A percentile compares a stretch with the other conserved stretches of the same genome.
Conservation (phyloP, 192 early-diverging fungal species). For the Linnemannia schmuckeri region DNA sequence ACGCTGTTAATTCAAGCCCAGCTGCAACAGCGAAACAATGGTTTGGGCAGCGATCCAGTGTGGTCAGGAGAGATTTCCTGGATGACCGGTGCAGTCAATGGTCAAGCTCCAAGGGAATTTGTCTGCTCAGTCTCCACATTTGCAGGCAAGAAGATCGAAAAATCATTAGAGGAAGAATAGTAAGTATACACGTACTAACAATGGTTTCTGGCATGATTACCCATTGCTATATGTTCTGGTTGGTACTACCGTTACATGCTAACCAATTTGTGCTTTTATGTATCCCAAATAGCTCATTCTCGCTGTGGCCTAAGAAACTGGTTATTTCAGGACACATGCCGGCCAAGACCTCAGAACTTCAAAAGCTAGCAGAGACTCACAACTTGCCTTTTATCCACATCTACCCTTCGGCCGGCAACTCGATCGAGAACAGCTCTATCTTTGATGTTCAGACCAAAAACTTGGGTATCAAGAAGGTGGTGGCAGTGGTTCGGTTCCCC, state of each 20-base stretch:
- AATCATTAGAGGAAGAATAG: slow-evolving; percentile 53
- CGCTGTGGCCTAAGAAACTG: slow-evolving; percentile 44
- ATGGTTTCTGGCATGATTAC: not conserved
- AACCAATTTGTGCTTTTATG: not conserved
- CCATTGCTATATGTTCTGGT: not conserved
- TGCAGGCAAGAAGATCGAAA: slow-evolving; percentile 44
- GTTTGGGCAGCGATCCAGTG: slow-evolving; percentile 34
- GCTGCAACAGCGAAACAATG: slow-evolving; percentile 28
- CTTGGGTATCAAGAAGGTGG: slow-evolving; percentile 34
- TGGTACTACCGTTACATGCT: not conserved
- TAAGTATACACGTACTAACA: not conserved
- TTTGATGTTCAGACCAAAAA: slow-evolving; percentile 43
- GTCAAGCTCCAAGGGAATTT: slow-evolving; percentile 26
- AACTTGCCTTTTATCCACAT: slow-evolving; percentile 46
- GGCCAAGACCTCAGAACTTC: slow-evolving; percentile 44
- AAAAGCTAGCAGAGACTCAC: slow-evolving; percentile 40
- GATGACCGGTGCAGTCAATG: slow-evolving; percentile 21
- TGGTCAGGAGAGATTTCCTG: slow-evolving; percentile 52
- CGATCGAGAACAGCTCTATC: slow-evolving; percentile 45
- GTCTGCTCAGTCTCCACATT: slow-evolving; percentile 45
- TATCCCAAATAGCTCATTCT: slow-evolving; percentile 20
- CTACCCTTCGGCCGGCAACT: slow-evolving; percentile 33
- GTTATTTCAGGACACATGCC: slow-evolving; percentile 41
- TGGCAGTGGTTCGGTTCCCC: slow-evolving; percentile 45
- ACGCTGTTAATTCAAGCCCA: slow-evolving; percentile 29